Evolutionary conservation across 225 moss, liverwort and hornwort genomes (phyloP), one percentile per base, ranked within the genome.

Genomic region (Sphagnum contortum): DNA sequence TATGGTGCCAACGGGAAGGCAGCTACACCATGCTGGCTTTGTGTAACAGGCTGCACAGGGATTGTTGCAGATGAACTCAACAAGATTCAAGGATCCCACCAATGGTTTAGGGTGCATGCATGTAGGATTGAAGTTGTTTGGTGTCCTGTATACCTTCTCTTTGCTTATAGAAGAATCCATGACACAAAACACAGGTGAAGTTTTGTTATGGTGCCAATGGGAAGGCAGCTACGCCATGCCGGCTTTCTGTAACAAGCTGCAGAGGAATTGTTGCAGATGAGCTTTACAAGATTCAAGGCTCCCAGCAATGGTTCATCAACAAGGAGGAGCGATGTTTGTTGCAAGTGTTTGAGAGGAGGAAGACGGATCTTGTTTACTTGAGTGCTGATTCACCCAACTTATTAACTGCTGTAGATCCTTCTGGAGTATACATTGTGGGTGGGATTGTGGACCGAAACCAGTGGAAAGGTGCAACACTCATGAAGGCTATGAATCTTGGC

Each of bases 371-470:
- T 13, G 80, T 84, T 12, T 80, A 84, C 62, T 67, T 84, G 70
- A 84, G 80, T 49, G 76, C 83, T 58, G 83, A 84, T 61, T 80
- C 83, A 0, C 71, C 72, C 46, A 80, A 71, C 12, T 49, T 75
- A 5, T 50, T 84, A 64, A 69, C 74, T 47, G 62, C 80, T 2
- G 69, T 84, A 5, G 77, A 80, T 50, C 51, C 4, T 4, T 57
- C 71, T 6, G 79, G 79, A 60, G 72, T 83, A 12, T 83, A 83
- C 61, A 74, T 83, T 8, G 61, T 84, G 29, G 80, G 83, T 62
- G 83, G 83, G n/a, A 57, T 84, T 11, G 83, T 84, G 12, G 83
- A 84, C 72, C 71, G 83, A 8, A 84, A 80, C 57, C 69, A 79
- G 57, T 80, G 80, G 80, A 84, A 80, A 47, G 77, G 74, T 61